Evolutionary conservation across 164 flowering plant species (phyloP).

Genomic region (Malania oleifera): DNA sequence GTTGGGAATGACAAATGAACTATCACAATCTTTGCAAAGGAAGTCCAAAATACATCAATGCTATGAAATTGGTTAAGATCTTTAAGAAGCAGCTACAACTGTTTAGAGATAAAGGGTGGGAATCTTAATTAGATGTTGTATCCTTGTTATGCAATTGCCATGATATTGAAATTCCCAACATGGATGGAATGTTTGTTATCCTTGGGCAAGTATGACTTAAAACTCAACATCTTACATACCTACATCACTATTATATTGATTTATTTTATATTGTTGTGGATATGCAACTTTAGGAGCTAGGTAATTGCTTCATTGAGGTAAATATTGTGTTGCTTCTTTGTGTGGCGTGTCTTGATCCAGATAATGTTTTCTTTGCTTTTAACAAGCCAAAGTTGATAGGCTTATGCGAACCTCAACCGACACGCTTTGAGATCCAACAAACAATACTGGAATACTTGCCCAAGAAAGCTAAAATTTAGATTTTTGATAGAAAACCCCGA

Average conservation of each 20-base stretch:
- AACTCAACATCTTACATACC: neutral
- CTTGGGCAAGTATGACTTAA: neutral
- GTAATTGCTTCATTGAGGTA: no score
- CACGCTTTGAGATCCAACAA: no score
- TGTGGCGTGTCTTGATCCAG: no score
- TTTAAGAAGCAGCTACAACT: constrained; percentile 11
- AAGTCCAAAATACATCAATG: constrained; percentile 18
- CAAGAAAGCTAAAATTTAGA: no score
- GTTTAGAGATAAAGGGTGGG: constrained; percentile 14
- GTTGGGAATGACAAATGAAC: constrained; percentile 16
- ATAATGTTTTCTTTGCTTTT: no score
- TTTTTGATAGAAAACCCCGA: no score
- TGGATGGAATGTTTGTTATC: constrained; percentile 3
- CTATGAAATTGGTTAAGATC: constrained; percentile 10
- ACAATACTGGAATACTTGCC: no score
- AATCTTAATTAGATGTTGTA: neutral
- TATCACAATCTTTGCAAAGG: constrained; percentile 14
- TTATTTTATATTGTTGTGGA: constrained; percentile 3
- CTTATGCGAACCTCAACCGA: no score
- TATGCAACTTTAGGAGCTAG: no score
- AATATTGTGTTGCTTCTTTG: no score
- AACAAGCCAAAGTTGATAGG: no score
- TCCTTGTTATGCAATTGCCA: constrained; percentile 10
- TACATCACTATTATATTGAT: neutral
- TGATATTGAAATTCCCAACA: constrained; percentile 6